Evolutionary conservation across 1,139 yeast species (phyloP).

Genomic region (Nakaseomyces glabratus): DNA sequence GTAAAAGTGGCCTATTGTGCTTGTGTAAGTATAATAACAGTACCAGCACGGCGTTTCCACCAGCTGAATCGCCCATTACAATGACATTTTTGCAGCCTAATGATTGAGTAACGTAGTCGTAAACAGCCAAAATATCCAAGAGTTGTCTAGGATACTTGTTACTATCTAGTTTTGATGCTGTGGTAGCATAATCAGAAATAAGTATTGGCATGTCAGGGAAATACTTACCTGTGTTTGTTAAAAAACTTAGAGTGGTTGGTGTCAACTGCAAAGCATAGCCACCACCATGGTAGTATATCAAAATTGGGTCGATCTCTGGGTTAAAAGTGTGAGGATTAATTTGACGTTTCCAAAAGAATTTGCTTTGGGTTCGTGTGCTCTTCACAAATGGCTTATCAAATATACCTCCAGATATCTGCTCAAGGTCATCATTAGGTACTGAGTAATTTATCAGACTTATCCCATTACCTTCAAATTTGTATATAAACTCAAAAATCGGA

Average conservation of each 20-base stretch:
- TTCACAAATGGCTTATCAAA: slow-evolving; percentile 5
- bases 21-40: slow-evolving; percentile 13
- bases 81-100: slow-evolving; percentile 13
- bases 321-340: slow-evolving; percentile 9
- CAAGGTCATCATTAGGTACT: slow-evolving; percentile 4
- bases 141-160: slow-evolving; percentile 14
- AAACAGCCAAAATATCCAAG: slow-evolving; percentile 14
- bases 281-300: slow-evolving; percentile 22
- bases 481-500: slow-evolving; percentile 13
- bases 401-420: slow-evolving; percentile 3
- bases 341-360: slow-evolving; percentile 3
- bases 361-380: slow-evolving; percentile 1
- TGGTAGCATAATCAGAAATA: slow-evolving; percentile 16
- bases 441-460: neutral
- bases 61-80: slow-evolving; percentile 26
- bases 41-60: slow-evolving; percentile 21
- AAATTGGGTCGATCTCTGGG: slow-evolving; percentile 13
- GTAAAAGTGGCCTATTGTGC: slow-evolving; percentile 10
- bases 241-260: slow-evolving; percentile 13
- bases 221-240: slow-evolving; percentile 11
- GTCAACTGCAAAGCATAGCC: slow-evolving; percentile 17
- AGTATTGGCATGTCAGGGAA: slow-evolving; percentile 16
- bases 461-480: slow-evolving; percentile 3
- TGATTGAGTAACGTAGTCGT: slow-evolving; percentile 10
- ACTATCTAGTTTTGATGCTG: slow-evolving; percentile 8